These are phyloP conservation scores for Botryotinia globosa DNA, from an alignment of 2,329 filamentous ascomycete species.

Conservation along the genomic window DNA sequence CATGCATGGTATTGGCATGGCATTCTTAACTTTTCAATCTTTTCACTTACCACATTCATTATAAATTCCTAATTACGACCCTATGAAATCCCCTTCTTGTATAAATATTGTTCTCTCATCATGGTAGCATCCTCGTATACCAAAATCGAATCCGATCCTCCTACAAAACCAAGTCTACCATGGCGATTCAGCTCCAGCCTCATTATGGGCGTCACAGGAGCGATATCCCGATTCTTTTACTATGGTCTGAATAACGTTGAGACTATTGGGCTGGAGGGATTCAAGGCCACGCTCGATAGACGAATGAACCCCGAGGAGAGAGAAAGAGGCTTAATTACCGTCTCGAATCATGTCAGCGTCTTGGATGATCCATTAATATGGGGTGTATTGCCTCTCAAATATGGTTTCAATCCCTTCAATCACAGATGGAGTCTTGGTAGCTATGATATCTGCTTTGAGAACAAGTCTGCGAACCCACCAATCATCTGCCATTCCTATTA, in stretches of 20 bases:
- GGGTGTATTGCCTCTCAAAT: constrained; percentile 78
- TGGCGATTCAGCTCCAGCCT: constrained; percentile 73
- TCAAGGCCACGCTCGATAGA: constrained; percentile 72
- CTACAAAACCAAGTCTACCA: constrained; percentile 44
- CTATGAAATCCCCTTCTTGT: neutral
- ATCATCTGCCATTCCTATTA: neutral
- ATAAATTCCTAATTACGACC: neutral
- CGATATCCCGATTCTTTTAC: constrained; percentile 71
- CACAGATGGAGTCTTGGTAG: constrained; percentile 87
- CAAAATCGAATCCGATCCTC: constrained; percentile 22
- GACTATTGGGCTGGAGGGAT: constrained; percentile 70
- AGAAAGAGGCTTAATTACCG: constrained; percentile 78
- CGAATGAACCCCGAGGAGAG: constrained; percentile 64
- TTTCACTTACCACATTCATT: neutral
- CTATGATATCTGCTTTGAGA: constrained; percentile 93
- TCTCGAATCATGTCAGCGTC: constrained; percentile 84
- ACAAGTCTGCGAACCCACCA: constrained; percentile 56
- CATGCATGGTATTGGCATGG: neutral
- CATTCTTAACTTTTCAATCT: constrained; percentile 1
- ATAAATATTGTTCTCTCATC: neutral
- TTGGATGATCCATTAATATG: constrained; percentile 93
- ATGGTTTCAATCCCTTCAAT: constrained; percentile 69
- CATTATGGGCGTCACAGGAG: constrained; percentile 70
- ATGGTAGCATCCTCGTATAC: constrained; percentile 20
- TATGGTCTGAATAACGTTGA: constrained; percentile 72